Evolutionary conservation across 2,329 filamentous ascomycete species (phyloP), one percentile per base, ranked within the genome.

Genomic region (Colletotrichum endophyticum): DNA sequence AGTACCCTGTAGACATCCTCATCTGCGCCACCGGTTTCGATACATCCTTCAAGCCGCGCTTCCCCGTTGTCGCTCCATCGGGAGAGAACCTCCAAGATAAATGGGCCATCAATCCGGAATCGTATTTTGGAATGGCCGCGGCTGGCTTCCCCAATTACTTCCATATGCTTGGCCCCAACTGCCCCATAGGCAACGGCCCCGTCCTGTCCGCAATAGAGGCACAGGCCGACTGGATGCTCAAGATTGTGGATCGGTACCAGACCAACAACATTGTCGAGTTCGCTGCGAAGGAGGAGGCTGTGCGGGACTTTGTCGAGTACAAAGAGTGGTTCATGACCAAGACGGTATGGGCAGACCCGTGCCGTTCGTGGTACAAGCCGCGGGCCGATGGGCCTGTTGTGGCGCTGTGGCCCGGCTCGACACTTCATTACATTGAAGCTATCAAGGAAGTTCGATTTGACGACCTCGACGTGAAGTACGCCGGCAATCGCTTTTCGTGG

Each of bases 401-500:
- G n/a, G 68, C 68, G 27, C 36, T 72, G 19, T 80, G 80, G 79
- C 80, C 79, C 8, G 80, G 78, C 2, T 85, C 82, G 19, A 86
- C 87, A 8, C 81, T 90, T n/a, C 88, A 90, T 79, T 89, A 87
- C 77, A 86, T 90, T 62, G 87, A 90, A 78, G 85, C 85, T 8
- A 78, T 90, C 61, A 83, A 83, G 72, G 85, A 89, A 62, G 80
- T 87, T 1, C 82, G 88, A 0, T 81, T 84, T 53, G 88, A 90
- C 44, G 89, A 90, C 78, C 87, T 86, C 80, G 85, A 89, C 8
- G 80, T 89, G 28, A 84, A 74, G 57, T 84, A 85, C 66, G 78
- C 79, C 4, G 83, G 83, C 15, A 87, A 87, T 78, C 72, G 82
- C 5, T 85, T 88, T 70, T 77, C 81, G 1, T 87, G 83, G 82